Conservation (phyloP, 129 eudicot species). For the Flaveria ramosissima region DNA sequence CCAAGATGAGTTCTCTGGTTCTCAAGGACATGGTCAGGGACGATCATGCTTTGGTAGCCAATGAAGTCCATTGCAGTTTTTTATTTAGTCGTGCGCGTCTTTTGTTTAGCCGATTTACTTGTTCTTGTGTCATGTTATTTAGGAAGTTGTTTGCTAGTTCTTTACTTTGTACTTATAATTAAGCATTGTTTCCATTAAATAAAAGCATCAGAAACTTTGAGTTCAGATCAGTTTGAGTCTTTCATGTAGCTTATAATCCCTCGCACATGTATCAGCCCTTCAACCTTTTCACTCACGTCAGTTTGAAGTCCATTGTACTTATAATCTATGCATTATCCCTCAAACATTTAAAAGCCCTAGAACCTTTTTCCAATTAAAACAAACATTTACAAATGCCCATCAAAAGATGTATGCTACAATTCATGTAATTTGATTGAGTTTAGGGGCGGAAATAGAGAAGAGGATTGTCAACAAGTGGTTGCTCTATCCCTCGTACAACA, state of each 20-base stretch:
- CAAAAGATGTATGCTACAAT: neutral
- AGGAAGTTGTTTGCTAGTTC: too few relatives aligned
- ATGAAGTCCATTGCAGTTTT: too few relatives aligned
- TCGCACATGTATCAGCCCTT: neutral
- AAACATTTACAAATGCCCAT: neutral
- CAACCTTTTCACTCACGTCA: neutral
- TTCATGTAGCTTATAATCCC: neutral
- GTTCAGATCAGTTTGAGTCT: neutral
- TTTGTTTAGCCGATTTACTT: too few relatives aligned
- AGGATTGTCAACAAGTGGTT: neutral
- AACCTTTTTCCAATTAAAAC: neutral
- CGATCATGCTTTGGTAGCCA: too few relatives aligned
- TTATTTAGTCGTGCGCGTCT: too few relatives aligned
- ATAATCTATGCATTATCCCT: neutral
- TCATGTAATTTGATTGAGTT: neutral
- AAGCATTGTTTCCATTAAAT: too few relatives aligned
- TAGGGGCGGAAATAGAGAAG: neutral
- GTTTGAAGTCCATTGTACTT: too few relatives aligned
- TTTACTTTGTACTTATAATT: too few relatives aligned
- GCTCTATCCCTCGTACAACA: neutral
- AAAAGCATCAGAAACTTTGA: too few relatives aligned
- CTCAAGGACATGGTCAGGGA: too few relatives aligned
- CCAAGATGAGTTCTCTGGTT: too few relatives aligned
- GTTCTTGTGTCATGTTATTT: too few relatives aligned
- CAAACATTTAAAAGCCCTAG: neutral